Evolutionary conservation across 2,329 filamentous ascomycete genomes (phyloP).

Genomic region (Cryphonectria carpinicola): DNA sequence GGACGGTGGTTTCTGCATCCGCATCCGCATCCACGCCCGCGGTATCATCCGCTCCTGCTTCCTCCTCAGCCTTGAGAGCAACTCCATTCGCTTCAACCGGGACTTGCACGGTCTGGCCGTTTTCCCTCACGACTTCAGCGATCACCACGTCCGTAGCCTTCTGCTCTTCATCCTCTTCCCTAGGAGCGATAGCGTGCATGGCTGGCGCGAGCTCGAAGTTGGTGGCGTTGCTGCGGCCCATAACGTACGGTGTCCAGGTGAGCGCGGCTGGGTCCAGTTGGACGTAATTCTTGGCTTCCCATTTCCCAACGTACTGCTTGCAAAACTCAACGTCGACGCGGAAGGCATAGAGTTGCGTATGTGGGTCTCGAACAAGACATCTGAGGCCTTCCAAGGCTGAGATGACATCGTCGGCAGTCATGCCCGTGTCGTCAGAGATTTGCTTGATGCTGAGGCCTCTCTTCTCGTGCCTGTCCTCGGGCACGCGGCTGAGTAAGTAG

Average conservation of each 20-base stretch:
- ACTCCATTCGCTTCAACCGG: constrained; percentile 32
- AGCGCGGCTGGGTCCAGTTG: constrained; percentile 79
- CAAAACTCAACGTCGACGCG: constrained; percentile 86
- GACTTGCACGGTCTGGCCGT: constrained; percentile 38
- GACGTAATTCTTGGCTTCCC: constrained; percentile 87
- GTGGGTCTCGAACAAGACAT: constrained; percentile 85
- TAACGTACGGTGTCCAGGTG: constrained; percentile 96
- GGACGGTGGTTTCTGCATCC: constrained; percentile 32
- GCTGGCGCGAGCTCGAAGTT: constrained; percentile 83
- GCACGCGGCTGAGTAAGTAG: constrained; percentile 68
- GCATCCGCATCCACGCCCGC: constrained; percentile 15
- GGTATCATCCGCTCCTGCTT: constrained; percentile 23
- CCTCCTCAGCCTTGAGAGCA: constrained; percentile 38
- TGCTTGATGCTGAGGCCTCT: constrained; percentile 63
- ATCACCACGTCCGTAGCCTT: constrained; percentile 41
- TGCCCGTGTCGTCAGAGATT: constrained; percentile 87
- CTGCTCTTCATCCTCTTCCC: constrained; percentile 70
- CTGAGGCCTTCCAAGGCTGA: constrained; percentile 89
- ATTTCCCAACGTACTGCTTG: constrained; percentile 83
- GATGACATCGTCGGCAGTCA: constrained; percentile 95
- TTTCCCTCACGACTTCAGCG: constrained; percentile 37
- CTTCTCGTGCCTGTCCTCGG: constrained; percentile 43
- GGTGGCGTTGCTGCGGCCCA: constrained; percentile 82
- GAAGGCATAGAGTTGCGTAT: constrained; percentile 87
- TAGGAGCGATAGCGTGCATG: constrained; percentile 83